A percentile compares a stretch with the other conserved stretches of the same genome.
Evolutionary conservation across 164 flowering plant species (phyloP).

Genomic region (Brasenia schreberi): DNA sequence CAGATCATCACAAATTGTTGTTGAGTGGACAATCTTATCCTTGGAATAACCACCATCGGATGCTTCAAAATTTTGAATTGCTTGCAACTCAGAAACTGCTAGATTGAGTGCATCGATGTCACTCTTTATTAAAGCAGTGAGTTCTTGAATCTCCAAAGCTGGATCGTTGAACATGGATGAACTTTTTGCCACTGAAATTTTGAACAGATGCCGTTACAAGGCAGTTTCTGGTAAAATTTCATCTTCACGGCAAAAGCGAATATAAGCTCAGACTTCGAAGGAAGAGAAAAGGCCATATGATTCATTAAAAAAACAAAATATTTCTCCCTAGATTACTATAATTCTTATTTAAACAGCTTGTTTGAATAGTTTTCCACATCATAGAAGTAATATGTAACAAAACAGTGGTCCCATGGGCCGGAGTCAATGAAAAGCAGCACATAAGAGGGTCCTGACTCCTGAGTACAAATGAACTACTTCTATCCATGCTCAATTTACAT

Average conservation of each 20-base stretch:
- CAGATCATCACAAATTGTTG: slow-evolving; percentile 73
- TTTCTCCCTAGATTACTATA: no score
- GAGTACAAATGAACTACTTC: no score
- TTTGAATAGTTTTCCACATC: no score
- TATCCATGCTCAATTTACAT: no score
- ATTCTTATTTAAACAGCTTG: no score
- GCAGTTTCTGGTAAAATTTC: not conserved
- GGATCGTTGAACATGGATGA: slow-evolving; percentile 90
- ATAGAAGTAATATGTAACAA: no score
- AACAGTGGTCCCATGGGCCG: no score
- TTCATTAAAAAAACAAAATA: no score
- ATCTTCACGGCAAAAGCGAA: not conserved
- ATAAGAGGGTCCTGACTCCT: no score
- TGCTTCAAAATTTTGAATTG: slow-evolving; percentile 47
- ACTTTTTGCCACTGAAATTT: slow-evolving; percentile 57
- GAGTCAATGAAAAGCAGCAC: no score
- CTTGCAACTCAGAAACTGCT: slow-evolving; percentile 60
- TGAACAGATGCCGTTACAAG: not conserved
- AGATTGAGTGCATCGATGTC: slow-evolving; percentile 58
- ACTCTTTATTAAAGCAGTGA: slow-evolving; percentile 57
- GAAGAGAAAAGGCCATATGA: no score
- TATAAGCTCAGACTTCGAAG: no score
- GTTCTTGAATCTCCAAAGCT: slow-evolving; percentile 59
- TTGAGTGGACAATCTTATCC: slow-evolving; percentile 59
- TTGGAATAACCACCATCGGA: slow-evolving; percentile 52